phyloP scores from a whole-genome alignment of 192 early-diverging fungal genomes.

The Coemansia sp. region DNA sequence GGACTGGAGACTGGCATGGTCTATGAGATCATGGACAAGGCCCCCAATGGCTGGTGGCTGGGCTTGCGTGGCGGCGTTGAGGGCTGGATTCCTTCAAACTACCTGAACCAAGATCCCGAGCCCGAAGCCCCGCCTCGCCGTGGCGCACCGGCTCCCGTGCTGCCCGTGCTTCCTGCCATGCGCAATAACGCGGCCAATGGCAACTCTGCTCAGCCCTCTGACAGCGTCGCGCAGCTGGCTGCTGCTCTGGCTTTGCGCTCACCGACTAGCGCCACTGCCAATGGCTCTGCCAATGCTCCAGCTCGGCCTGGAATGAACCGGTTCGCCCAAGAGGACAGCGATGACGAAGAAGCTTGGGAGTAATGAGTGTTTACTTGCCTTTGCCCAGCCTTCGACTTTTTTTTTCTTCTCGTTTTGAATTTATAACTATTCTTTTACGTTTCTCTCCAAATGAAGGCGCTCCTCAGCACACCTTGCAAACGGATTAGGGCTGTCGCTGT shows the following conservation, averaged over 20 bases:
- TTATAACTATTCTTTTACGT: conserved; percentile 3
- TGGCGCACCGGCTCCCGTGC: conserved; percentile 12
- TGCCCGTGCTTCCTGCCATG: conserved; percentile 27
- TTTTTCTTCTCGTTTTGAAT: conserved; percentile 2
- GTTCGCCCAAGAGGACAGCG: conserved; percentile 46
- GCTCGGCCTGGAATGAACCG: conserved; percentile 47
- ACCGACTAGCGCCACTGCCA: conserved; percentile 16
- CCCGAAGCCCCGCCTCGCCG: conserved; percentile 50
- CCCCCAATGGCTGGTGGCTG: conserved; percentile 61
- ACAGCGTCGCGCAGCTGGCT: conserved; percentile 50
- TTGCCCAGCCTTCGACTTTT: conserved; percentile 5
- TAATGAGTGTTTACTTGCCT: not conserved
- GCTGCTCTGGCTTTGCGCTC: conserved; percentile 47
- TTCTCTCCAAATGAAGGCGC: not conserved
- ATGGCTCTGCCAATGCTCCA: conserved; percentile 13
- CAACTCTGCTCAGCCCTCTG: conserved; percentile 9
- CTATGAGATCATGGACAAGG: conserved; percentile 68
- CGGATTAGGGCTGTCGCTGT: conserved; percentile 3
- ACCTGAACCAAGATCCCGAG: conserved; percentile 65
- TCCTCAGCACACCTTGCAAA: not conserved
- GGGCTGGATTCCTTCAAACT: conserved; percentile 82
- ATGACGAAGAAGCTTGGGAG: conserved; percentile 44
- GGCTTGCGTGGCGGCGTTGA: conserved; percentile 56
- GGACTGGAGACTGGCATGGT: conserved; percentile 63
- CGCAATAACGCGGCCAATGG: conserved; percentile 17